A percentile compares a stretch with the other conserved stretches of the same genome.
phyloP scores from a whole-genome alignment of 768 basidiomycete genomes.

The Tylopilus felleus region DNA sequence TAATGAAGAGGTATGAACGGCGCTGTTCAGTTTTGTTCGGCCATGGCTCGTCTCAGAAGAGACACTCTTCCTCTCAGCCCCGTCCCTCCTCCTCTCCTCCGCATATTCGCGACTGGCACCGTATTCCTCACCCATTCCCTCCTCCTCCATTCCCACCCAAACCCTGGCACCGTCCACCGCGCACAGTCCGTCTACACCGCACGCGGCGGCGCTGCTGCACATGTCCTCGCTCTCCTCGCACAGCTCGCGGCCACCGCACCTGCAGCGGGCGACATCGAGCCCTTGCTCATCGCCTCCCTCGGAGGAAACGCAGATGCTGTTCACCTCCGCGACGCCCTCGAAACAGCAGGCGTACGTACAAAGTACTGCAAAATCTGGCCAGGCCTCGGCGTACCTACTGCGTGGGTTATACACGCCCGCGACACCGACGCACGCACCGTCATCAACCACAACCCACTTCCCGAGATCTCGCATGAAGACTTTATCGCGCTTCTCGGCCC shows the following conservation, averaged over 20 bases:
- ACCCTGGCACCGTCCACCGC: conserved; percentile 54
- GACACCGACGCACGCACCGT: conserved; percentile 61
- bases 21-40: background rate
- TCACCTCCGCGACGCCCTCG: conserved; percentile 60
- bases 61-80: conserved; percentile 18
- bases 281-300: conserved; percentile 70
- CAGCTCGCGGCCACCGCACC: conserved; percentile 49
- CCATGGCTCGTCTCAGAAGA: conserved; percentile 29
- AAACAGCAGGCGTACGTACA: conserved; percentile 64
- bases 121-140: conserved; percentile 78
- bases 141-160: conserved; percentile 55
- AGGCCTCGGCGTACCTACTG: conserved; percentile 68
- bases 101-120: conserved; percentile 77
- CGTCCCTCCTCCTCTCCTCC: conserved; percentile 35
- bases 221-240: conserved; percentile 64
- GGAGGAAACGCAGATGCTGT: conserved; percentile 69
- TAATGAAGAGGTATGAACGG: background rate
- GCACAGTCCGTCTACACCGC: conserved; percentile 67
- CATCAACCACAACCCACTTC: conserved; percentile 84
- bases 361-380: conserved; percentile 73
- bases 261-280: conserved; percentile 32
- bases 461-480: conserved; percentile 84
- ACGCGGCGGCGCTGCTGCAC: conserved; percentile 72
- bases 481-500: conserved; percentile 78
- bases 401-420: conserved; percentile 81